phyloP scores from a whole-genome alignment of 768 basidiomycete genomes.

The Suillus subaureus region DNA sequence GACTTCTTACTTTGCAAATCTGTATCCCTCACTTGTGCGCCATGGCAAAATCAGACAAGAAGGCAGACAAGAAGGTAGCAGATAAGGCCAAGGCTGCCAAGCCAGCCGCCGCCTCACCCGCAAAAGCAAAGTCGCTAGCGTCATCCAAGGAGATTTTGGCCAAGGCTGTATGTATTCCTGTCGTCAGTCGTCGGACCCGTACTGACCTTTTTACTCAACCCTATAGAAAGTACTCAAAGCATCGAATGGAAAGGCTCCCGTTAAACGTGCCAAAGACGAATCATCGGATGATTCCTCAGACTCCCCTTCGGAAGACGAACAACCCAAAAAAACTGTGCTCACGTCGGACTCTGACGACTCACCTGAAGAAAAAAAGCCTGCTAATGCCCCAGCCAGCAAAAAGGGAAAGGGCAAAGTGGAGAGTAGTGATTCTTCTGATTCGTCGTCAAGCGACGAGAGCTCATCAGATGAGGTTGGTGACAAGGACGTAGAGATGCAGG shows the following conservation, averaged over 20 bases:
- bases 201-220: not conserved
- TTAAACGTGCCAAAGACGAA: conserved; percentile 23
- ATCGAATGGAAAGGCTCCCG: conserved; percentile 22
- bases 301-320: conserved; percentile 38
- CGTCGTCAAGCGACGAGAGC: conserved; percentile 14
- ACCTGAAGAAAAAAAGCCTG: conserved; percentile 27
- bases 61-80: conserved; percentile 34
- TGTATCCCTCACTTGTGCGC: conserved; percentile 12
- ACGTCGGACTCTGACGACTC: conserved; percentile 24
- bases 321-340: conserved; percentile 25
- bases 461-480: conserved; percentile 26
- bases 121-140: conserved; percentile 29
- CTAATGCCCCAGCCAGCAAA: conserved; percentile 26
- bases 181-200: not conserved
- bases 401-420: conserved; percentile 9
- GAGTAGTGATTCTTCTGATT: conserved; percentile 17
- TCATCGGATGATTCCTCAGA: conserved; percentile 31
- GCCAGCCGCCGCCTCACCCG: conserved; percentile 27
- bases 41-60: conserved; percentile 46
- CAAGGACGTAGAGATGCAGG: conserved; percentile 15
- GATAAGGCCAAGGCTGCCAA: conserved; percentile 36
- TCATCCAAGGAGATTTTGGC: conserved; percentile 47
- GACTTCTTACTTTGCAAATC: not conserved
- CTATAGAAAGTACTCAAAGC: conserved; percentile 21
- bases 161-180: conserved; percentile 35